Evolutionary conservation across 1,139 yeast genomes (phyloP).

Genomic region (Schizosaccharomyces versatilis): DNA sequence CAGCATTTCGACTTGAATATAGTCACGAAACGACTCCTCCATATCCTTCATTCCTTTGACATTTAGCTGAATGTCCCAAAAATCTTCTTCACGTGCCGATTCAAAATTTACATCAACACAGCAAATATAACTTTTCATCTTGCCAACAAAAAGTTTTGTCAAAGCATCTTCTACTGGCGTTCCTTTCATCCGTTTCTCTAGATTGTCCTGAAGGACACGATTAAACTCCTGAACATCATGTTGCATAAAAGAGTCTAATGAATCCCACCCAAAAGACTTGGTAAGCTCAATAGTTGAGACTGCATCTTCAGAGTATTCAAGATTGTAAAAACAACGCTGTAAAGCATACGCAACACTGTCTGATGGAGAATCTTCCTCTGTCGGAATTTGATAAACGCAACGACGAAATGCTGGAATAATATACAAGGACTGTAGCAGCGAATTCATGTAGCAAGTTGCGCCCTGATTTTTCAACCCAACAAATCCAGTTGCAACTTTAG

Average conservation of each 20-base stretch:
- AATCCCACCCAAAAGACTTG: conserved; percentile 90
- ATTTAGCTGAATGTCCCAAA: conserved; percentile 92
- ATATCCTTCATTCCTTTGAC: conserved; percentile 64
- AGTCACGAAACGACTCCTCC: conserved; percentile 58
- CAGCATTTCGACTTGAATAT: conserved; percentile 68
- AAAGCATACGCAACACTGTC: conserved; percentile 57
- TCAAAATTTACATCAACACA: conserved; percentile 92
- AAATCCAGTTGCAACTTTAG: conserved; percentile 67
- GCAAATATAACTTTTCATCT: conserved; percentile 82
- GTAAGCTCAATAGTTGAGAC: conserved; percentile 75
- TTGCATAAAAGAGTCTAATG: conserved; percentile 86
- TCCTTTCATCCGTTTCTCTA: conserved; percentile 82
- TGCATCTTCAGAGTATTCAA: conserved; percentile 50
- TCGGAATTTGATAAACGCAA: conserved; percentile 75
- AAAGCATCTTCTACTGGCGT: conserved; percentile 60
- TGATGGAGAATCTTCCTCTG: conserved; percentile 32
- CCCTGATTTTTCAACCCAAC: conserved; percentile 93
- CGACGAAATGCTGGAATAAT: conserved; percentile 58
- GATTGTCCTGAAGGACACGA: conserved; percentile 81
- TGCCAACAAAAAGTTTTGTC: conserved; percentile 77
- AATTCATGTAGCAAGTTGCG: conserved; percentile 89
- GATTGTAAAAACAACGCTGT: conserved; percentile 64
- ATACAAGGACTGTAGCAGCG: conserved; percentile 70
- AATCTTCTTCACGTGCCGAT: conserved; percentile 77
- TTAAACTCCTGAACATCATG: conserved; percentile 95